Percentiles rank a stretch among this genome's conserved stretches.
phyloP scores from a whole-genome alignment of 805 yeast species.

The Pichia heedii region DNA sequence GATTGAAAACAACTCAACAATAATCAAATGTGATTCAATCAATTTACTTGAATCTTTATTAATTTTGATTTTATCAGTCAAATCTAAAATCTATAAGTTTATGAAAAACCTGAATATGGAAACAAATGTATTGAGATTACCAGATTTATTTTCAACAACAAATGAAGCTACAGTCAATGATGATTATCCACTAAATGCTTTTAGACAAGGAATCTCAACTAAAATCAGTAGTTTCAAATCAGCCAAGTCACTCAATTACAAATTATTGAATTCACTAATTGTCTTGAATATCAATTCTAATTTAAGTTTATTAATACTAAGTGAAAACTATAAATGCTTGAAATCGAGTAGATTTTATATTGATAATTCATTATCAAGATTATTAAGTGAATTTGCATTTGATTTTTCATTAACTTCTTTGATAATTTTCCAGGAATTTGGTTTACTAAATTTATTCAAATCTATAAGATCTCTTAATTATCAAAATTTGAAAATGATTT shows the following conservation, averaged over 20 bases:
- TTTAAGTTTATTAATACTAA: slow-evolving; percentile 15
- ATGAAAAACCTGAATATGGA: slow-evolving; percentile 15
- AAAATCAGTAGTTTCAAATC: slow-evolving; percentile 22
- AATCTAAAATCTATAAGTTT: slow-evolving; percentile 21
- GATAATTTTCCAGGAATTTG: slow-evolving; percentile 27
- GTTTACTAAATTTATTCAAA: slow-evolving; percentile 33
- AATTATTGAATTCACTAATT: slow-evolving; percentile 19
- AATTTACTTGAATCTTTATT: slow-evolving; percentile 22
- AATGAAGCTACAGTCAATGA: neutral
- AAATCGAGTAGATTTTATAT: slow-evolving; percentile 2
- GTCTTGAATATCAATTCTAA: slow-evolving; percentile 17
- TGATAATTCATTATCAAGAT: slow-evolving; percentile 11
- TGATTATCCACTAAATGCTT: slow-evolving; percentile 14
- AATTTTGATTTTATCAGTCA: slow-evolving; percentile 28
- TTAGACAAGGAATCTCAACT: slow-evolving; percentile 17
- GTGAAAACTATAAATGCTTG: slow-evolving; percentile 13
- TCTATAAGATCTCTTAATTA: slow-evolving; percentile 8
- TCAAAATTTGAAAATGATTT: slow-evolving; percentile 17
- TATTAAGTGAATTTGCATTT: slow-evolving; percentile 8
- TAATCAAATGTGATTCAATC: slow-evolving; percentile 5
- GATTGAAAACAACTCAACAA: slow-evolving; percentile 11
- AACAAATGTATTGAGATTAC: slow-evolving; percentile 10
- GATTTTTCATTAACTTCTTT: slow-evolving; percentile 14
- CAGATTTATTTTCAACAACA: neutral
- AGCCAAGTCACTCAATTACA: slow-evolving; percentile 19